Evolutionary conservation across 1,284 basidiomycete genomes (phyloP), one percentile per base, ranked within the genome.

Genomic region (Athelia sp.): DNA sequence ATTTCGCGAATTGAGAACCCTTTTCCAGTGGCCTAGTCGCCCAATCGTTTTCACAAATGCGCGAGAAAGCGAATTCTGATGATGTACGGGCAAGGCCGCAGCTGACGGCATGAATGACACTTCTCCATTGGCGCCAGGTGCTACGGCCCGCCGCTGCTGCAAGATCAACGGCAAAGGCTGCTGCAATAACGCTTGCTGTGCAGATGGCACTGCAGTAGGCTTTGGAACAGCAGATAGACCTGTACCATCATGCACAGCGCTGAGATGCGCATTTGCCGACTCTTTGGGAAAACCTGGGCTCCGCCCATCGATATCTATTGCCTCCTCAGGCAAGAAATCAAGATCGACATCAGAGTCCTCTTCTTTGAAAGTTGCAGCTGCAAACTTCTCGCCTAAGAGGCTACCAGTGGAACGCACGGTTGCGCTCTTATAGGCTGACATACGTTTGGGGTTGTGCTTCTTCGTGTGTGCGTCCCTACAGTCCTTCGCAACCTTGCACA

Each of bases 41-140:
- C 89, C 86, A 45, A 91, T 85, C 1, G 90, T 90, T 65, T 85
- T 89, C 40, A 89, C 86, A 45, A 93, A 79, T 11, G 79, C 90
- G 3, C 87, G 75, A 0, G 87, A 90, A 22, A 91, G 69, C 0
- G 83, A 73, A 56, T 74, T 84, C 48, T 84, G 83, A 49, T 84
- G 79, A 31, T 81, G 78, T 19, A 79, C 75, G 1, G 81, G 74
- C 19, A 84, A 66, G 6, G 71, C 62, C 1, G 73, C 65, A 9
- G 76, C 60, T 14, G 70, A 67, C 22, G 73, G 70, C 1, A 72
- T 50, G 42, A 73, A 62, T 15, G 66, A 62, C 24, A 62, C 46
- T 26, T 62, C 68, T 21, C 52, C 45, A 26, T n/a, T n/a, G n/a
- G n/a, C n/a, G n/a, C 65, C 65, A 14, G 63, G 50, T 18, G 56